Evolutionary conservation across 2,329 filamentous ascomycete genomes (phyloP), one percentile per base, ranked within the genome.

Genomic region (Thermomyces lanuginosus): DNA sequence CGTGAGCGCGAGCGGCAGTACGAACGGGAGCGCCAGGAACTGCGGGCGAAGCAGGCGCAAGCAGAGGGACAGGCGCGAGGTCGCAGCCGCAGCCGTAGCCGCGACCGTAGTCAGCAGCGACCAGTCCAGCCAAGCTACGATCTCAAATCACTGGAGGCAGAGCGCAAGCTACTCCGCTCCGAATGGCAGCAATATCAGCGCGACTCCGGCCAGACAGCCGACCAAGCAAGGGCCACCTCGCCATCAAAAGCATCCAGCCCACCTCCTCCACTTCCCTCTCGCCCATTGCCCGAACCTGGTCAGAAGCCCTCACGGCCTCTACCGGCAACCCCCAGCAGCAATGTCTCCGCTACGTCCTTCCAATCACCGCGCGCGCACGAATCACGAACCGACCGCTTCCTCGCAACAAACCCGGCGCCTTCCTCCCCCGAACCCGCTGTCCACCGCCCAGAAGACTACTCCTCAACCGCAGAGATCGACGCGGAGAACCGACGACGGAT

Each of bases 1-100:
- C 68, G 73, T 37, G 70, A 75, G 37, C 63, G 75, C 22, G 75
- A 80, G 43, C 60, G 61, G 20, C 63, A 68, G 39, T 77, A 77
- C 40, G 63, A 75, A 41, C 54, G 53, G 13, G 71, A 74, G 43
- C 60, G 72, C 8, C 62, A 71, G 34, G 62, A 65, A 14, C 53
- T 64, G 12, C 36, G 40, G 12, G 36, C 39, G 24, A 43, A 41
- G 15, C 36, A 45, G 15, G 31, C 26, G 32, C 36, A 15, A 32
- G 29, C 16, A 25, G 46, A 40, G 26, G 22, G 44, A 31, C 45
- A 36, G 24, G 48, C 41, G 23, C 37, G 35, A 22, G 46, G 34
- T 31, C 41, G 41, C 16, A 48, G 38, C 35, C n/a, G n/a, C n/a
- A n/a, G n/a, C n/a, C n/a, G n/a, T n/a, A n/a, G n/a, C n/a, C n/a